phyloP scores from a whole-genome alignment of 2,329 filamentous ascomycete species.

The Chrysoporthe cubensis region DNA sequence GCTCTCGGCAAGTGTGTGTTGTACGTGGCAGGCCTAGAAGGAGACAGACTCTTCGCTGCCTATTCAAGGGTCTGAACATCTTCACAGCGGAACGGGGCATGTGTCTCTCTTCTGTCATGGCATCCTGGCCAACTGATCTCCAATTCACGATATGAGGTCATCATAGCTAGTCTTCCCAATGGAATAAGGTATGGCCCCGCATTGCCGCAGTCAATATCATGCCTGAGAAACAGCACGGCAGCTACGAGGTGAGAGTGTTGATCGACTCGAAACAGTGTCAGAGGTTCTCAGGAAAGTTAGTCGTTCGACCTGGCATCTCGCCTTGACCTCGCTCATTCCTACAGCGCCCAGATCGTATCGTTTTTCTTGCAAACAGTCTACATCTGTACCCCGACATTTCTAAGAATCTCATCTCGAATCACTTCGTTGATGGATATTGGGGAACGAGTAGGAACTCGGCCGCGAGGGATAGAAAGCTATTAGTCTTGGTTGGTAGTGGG shows the following conservation, averaged over 20 bases:
- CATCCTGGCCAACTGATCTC: conserved; percentile 6
- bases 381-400: too few relatives aligned
- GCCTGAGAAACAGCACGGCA: not conserved
- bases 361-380: too few relatives aligned
- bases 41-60: not conserved
- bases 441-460: too few relatives aligned
- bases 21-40: too few relatives aligned
- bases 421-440: too few relatives aligned
- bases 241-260: not conserved
- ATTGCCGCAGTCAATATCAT: not conserved
- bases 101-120: not conserved
- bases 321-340: too few relatives aligned
- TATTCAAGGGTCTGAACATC: not conserved
- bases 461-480: too few relatives aligned
- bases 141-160: not conserved
- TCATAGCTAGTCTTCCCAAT: not conserved
- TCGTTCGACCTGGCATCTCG: too few relatives aligned
- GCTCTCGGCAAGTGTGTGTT: not conserved
- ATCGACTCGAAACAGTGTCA: not conserved
- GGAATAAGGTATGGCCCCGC: not conserved
- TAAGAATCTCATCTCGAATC: too few relatives aligned
- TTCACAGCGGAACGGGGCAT: not conserved
- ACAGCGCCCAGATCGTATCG: too few relatives aligned
- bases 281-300: too few relatives aligned
- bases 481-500: too few relatives aligned